A percentile compares a stretch with the other conserved stretches of the same genome.
phyloP scores from a whole-genome alignment of 192 early-diverging fungal species.

The Entomortierella chlamydospora region DNA sequence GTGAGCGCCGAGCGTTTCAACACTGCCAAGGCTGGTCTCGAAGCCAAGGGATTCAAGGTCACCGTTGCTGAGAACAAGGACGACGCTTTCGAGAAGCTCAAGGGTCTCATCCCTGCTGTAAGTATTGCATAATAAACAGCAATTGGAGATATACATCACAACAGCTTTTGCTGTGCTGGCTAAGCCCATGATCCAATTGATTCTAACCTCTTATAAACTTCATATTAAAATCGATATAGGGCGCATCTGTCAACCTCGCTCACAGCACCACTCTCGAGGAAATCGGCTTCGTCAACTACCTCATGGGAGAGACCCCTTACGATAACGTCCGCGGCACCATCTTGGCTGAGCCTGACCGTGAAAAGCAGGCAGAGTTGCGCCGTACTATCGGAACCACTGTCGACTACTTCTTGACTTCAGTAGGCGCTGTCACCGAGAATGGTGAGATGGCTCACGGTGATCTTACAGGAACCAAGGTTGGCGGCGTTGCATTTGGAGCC shows the following conservation, averaged over 20 bases:
- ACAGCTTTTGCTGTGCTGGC: constrained; percentile 4
- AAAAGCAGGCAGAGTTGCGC: constrained; percentile 50
- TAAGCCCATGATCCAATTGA: constrained; percentile 3
- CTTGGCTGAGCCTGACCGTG: constrained; percentile 49
- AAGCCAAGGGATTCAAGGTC: constrained; percentile 57
- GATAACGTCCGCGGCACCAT: constrained; percentile 46
- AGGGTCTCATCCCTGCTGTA: constrained; percentile 54
- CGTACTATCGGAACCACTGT: constrained; percentile 46
- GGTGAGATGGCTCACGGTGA: constrained; percentile 49
- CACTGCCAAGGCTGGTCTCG: constrained; percentile 42
- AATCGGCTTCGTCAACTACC: constrained; percentile 56
- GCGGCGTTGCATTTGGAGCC: constrained; percentile 43
- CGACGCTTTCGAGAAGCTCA: constrained; percentile 54
- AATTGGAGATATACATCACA: not conserved
- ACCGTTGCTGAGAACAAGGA: constrained; percentile 52
- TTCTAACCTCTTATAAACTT: not conserved
- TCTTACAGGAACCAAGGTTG: constrained; percentile 42
- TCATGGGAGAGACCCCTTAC: constrained; percentile 51
- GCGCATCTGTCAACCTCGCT: constrained; percentile 46
- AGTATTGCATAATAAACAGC: not conserved
- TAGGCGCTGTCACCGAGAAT: constrained; percentile 45
- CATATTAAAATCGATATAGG: constrained; percentile 21
- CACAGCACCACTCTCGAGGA: constrained; percentile 59
- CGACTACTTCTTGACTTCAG: constrained; percentile 55
- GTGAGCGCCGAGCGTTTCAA: constrained; percentile 34